These are phyloP conservation scores for Annulohypoxylon moriforme DNA, from an alignment of 495 filamentous ascomycete species.

Conservation along the genomic window DNA sequence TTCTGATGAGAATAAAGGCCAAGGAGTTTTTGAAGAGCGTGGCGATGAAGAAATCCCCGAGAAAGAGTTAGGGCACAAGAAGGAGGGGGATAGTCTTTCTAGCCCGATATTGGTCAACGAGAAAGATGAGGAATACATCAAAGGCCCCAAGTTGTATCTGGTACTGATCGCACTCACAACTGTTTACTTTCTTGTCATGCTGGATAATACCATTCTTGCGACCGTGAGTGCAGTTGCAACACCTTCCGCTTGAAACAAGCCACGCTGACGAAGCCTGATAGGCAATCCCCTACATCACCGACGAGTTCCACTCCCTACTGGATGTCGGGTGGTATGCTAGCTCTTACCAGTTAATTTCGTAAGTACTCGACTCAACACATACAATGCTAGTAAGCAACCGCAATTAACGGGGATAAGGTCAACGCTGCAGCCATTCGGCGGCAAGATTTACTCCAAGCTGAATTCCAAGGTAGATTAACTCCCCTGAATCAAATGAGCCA, in stretches of 20 bases:
- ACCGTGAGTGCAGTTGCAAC: neutral
- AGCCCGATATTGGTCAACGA: neutral
- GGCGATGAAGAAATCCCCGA: neutral
- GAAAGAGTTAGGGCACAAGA: neutral
- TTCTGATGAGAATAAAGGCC: neutral
- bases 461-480: neutral
- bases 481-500: too few species aligned
- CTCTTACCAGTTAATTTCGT: neutral
- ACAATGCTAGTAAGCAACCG: neutral
- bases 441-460: neutral
- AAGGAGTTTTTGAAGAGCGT: neutral
- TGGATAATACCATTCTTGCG: conserved; percentile 7
- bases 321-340: conserved; percentile 11
- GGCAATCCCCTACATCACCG: conserved; percentile 6
- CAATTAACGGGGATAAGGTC: neutral
- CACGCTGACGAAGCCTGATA: neutral
- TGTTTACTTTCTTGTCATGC: neutral
- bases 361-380: neutral
- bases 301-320: neutral
- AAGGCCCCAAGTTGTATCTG: neutral
- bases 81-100: neutral
- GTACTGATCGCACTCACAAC: conserved; percentile 1
- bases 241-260: neutral
- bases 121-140: conserved; percentile 7
- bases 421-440: neutral